Conservation (phyloP, 768 basidiomycete species). For the Boletus patriciae region DNA sequence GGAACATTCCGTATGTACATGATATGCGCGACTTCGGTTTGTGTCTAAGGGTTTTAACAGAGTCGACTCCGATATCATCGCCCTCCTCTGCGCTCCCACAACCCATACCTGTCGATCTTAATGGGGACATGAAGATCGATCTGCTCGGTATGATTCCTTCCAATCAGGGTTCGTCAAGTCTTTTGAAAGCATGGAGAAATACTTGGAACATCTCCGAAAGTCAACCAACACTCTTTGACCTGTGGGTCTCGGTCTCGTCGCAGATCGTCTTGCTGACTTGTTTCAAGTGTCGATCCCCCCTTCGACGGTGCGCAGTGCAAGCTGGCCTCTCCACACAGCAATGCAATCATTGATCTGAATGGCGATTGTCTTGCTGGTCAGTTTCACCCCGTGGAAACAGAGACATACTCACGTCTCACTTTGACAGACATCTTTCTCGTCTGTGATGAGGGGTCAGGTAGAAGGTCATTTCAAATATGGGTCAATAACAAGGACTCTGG, state of each 20-base stretch:
- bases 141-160: conserved; percentile 66
- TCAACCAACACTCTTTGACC: conserved; percentile 55
- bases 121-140: conserved; percentile 89
- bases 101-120: conserved; percentile 82
- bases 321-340: conserved; percentile 88
- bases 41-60: neutral
- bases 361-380: conserved; percentile 93
- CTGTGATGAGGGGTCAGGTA: conserved; percentile 64
- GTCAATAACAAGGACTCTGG: conserved; percentile 77
- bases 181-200: conserved; percentile 78
- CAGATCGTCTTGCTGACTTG: conserved; percentile 6
- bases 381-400: neutral
- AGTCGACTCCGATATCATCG: conserved; percentile 45
- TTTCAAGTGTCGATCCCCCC: conserved; percentile 52
- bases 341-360: conserved; percentile 90
- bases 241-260: conserved; percentile 47
- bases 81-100: conserved; percentile 71
- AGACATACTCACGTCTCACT: neutral
- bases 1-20: conserved; percentile 64
- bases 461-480: conserved; percentile 86
- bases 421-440: conserved; percentile 81
- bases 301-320: conserved; percentile 68
- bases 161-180: conserved; percentile 33
- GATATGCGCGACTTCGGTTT: neutral
- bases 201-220: conserved; percentile 63